phyloP scores from a whole-genome alignment of 352 stramenopile species.

The Globisporangium radiosum region DNA sequence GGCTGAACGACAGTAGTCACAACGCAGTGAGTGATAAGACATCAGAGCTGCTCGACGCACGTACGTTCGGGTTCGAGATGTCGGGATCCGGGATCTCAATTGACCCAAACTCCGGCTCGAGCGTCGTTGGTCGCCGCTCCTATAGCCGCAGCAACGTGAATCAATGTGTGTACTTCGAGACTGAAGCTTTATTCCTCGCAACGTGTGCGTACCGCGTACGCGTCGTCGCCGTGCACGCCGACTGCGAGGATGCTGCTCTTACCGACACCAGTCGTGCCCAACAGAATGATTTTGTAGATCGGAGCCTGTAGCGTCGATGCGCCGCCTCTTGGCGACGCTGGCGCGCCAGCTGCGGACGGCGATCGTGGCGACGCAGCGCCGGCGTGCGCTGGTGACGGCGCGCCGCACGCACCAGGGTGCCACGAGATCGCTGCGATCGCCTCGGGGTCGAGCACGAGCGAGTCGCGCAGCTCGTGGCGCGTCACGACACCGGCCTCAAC shows the following conservation, averaged over 20 bases:
- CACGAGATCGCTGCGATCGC: slow-evolving; percentile 13
- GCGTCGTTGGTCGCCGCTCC: slow-evolving; percentile 51
- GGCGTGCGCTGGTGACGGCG: slow-evolving; percentile 6
- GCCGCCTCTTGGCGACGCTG: not conserved
- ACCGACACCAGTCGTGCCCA: slow-evolving; percentile 69
- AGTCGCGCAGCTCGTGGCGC: slow-evolving; percentile 60
- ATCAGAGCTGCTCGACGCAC: not conserved
- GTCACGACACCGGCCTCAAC: slow-evolving; percentile 75
- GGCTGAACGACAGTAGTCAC: not conserved
- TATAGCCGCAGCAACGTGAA: slow-evolving; percentile 7
- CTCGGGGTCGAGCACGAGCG: slow-evolving; percentile 38
- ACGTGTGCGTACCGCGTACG: slow-evolving; percentile 26
- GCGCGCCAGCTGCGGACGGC: not conserved
- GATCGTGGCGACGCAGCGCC: slow-evolving; percentile 1
- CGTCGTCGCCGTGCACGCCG: slow-evolving; percentile 42
- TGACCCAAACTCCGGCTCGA: slow-evolving; percentile 73
- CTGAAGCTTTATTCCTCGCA: no score
- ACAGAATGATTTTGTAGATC: slow-evolving; percentile 74
- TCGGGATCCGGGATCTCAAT: slow-evolving; percentile 56
- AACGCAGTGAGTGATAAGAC: no score
- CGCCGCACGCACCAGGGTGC: slow-evolving; percentile 6
- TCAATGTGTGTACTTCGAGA: no score
- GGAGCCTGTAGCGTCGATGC: slow-evolving; percentile 1
- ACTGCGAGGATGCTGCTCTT: slow-evolving; percentile 76
- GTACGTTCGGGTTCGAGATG: slow-evolving; percentile 32